Evolutionary conservation across 1,284 basidiomycete genomes (phyloP).

Genomic region (Cryptococcus amylolentus): DNA sequence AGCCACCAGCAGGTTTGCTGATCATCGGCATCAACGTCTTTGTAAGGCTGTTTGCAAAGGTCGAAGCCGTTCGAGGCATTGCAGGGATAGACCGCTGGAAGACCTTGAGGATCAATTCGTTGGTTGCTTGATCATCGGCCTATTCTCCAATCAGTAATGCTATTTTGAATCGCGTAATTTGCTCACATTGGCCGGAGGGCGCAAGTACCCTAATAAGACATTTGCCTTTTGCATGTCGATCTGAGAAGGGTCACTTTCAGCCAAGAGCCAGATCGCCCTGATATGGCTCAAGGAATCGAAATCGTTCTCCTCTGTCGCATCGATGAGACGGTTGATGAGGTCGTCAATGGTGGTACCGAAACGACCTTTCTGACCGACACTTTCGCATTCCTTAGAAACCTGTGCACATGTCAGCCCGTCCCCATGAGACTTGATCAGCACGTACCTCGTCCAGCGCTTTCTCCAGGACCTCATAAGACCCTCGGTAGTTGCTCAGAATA

Average conservation of each 20-base stretch:
- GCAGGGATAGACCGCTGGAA: conserved; percentile 79
- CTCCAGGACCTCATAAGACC: conserved; percentile 77
- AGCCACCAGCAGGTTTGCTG: conserved; percentile 66
- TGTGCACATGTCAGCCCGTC: not conserved
- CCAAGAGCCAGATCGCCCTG: conserved; percentile 37
- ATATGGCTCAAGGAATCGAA: conserved; percentile 40
- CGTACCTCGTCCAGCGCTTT: conserved; percentile 67
- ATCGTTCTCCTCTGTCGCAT: conserved; percentile 54
- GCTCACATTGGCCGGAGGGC: conserved; percentile 35
- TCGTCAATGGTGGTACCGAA: conserved; percentile 64
- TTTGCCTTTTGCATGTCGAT: conserved; percentile 40
- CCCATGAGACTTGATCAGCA: not conserved
- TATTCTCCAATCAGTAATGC: conserved; percentile 41
- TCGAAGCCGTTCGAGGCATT: conserved; percentile 80
- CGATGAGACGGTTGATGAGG: conserved; percentile 80
- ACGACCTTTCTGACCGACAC: conserved; percentile 8
- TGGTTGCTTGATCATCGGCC: conserved; percentile 75
- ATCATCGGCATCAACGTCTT: conserved; percentile 79
- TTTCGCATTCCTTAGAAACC: conserved; percentile 20
- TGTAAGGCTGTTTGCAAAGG: conserved; percentile 82
- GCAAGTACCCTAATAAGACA: conserved; percentile 29
- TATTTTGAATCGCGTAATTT: not conserved
- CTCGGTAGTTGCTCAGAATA: conserved; percentile 73
- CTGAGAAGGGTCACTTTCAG: conserved; percentile 28
- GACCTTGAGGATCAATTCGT: conserved; percentile 80